phyloP scores from a whole-genome alignment of 164 flowering plant species.

The Pachysandra terminalis region DNA sequence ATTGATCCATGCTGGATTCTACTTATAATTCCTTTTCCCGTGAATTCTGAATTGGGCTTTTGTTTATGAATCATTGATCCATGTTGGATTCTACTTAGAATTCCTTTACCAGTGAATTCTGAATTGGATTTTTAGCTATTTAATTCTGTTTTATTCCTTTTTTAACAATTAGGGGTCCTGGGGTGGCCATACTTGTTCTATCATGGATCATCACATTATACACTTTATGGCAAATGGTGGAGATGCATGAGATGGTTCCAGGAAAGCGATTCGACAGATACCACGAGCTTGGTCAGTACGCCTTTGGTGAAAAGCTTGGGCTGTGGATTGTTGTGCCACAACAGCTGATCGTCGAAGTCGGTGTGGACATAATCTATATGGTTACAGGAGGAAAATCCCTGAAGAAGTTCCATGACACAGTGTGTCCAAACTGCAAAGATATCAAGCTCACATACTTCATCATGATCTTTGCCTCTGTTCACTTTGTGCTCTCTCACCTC shows the following conservation, averaged over 20 bases:
- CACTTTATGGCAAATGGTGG: conserved; percentile 65
- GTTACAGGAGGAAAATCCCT: conserved; percentile 53
- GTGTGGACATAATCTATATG: conserved; percentile 46
- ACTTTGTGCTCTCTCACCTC: conserved; percentile 40
- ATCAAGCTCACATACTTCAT: conserved; percentile 36
- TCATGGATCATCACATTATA: conserved; percentile 54
- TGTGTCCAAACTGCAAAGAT: conserved; percentile 28
- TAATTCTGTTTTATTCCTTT: neutral
- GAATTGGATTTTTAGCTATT: neutral
- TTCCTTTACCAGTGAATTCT: no score
- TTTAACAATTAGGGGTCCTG: conserved; percentile 61
- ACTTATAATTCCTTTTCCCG: no score
- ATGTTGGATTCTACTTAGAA: no score
- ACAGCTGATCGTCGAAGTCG: conserved; percentile 42
- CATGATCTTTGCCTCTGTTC: conserved; percentile 40
- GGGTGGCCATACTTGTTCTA: conserved; percentile 29
- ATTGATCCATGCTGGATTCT: no score
- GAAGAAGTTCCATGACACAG: conserved; percentile 30
- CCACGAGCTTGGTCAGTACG: conserved; percentile 53
- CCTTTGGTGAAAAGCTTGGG: conserved; percentile 52
- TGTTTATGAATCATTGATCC: no score
- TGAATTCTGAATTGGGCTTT: no score
- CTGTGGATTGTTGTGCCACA: conserved; percentile 53
- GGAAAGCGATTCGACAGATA: conserved; percentile 52
- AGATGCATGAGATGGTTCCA: conserved; percentile 61